Evolutionary conservation across 768 basidiomycete genomes (phyloP).

Genomic region (Dacryopinax primogenitus): DNA sequence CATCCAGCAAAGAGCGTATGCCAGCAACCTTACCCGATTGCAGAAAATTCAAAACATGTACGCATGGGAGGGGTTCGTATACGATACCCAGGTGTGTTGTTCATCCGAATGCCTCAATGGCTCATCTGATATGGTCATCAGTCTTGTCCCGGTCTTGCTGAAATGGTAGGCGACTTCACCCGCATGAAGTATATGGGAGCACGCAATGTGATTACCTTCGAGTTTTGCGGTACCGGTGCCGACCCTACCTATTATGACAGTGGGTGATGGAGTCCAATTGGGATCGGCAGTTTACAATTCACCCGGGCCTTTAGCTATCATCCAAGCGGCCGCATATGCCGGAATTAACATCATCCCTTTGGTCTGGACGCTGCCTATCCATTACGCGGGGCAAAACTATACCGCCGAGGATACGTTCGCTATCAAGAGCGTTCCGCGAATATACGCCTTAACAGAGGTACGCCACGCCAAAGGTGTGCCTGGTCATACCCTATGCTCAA

Average conservation of each 20-base stretch:
- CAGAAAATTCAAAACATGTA: slow-evolving; percentile 5
- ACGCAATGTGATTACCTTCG: slow-evolving; percentile 3
- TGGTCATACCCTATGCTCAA: not conserved
- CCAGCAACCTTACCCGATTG: not conserved
- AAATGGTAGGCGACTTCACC: slow-evolving; percentile 5
- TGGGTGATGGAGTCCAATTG: not conserved
- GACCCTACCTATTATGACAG: slow-evolving; percentile 7
- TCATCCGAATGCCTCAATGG: not conserved
- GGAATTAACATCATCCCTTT: not conserved
- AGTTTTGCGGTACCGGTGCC: not conserved
- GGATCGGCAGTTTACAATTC: not conserved
- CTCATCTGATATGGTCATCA: not conserved
- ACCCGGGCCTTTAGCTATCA: not conserved
- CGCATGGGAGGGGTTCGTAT: slow-evolving; percentile 1
- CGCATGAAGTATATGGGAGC: slow-evolving; percentile 5
- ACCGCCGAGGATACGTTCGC: not conserved
- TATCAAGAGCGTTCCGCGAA: slow-evolving; percentile 5
- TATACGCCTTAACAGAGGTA: not conserved
- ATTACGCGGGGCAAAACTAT: slow-evolving; percentile 3
- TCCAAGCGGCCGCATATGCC: not conserved
- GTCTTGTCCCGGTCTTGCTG: not conserved
- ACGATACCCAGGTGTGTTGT: not conserved
- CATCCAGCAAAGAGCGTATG: not conserved
- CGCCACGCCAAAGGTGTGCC: not conserved
- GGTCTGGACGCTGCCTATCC: slow-evolving; percentile 3